Conservation (phyloP, 352 stramenopile species). For the Aphanomyces euteiches region DNA sequence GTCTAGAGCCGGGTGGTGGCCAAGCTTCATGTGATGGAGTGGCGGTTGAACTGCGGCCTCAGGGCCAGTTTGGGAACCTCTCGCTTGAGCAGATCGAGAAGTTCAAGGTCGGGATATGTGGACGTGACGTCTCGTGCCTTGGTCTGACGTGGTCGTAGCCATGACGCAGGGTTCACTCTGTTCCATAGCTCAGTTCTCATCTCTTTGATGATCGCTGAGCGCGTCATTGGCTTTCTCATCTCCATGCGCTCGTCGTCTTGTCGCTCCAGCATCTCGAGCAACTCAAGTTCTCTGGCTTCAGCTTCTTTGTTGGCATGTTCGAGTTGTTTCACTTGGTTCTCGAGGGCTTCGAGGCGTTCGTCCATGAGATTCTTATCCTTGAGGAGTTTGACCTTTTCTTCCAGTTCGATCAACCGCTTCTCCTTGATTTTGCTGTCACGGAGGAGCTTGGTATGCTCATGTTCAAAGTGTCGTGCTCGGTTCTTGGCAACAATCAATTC, state of each 20-base stretch:
- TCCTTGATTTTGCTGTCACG: background rate
- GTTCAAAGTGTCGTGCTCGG: conserved; percentile 8
- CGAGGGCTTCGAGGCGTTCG: background rate
- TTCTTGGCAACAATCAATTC: background rate
- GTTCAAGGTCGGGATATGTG: conserved; percentile 13
- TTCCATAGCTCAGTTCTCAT: conserved; percentile 6
- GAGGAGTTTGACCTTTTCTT: background rate
- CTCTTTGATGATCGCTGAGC: background rate
- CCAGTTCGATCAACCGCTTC: background rate
- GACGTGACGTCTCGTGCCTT: conserved; percentile 10
- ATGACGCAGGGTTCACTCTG: conserved; percentile 13
- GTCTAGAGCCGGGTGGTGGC: background rate
- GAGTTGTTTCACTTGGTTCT: conserved; percentile 5
- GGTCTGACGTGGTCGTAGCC: background rate
- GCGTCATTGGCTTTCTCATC: background rate
- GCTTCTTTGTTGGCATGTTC: background rate
- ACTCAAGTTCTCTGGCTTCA: background rate
- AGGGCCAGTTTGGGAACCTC: conserved; percentile 4
- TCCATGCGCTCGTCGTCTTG: background rate
- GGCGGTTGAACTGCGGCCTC: conserved; percentile 13
- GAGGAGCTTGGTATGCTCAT: conserved; percentile 1
- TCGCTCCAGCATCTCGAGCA: background rate
- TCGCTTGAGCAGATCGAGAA: conserved; percentile 15
- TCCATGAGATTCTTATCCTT: background rate
- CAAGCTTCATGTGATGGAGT: conserved; percentile 3